Percentiles rank a stretch among this genome's conserved stretches.
These are phyloP conservation scores for Aspergillus fumigatus DNA, from an alignment of 2,329 filamentous ascomycete species.

Conservation along the genomic window DNA sequence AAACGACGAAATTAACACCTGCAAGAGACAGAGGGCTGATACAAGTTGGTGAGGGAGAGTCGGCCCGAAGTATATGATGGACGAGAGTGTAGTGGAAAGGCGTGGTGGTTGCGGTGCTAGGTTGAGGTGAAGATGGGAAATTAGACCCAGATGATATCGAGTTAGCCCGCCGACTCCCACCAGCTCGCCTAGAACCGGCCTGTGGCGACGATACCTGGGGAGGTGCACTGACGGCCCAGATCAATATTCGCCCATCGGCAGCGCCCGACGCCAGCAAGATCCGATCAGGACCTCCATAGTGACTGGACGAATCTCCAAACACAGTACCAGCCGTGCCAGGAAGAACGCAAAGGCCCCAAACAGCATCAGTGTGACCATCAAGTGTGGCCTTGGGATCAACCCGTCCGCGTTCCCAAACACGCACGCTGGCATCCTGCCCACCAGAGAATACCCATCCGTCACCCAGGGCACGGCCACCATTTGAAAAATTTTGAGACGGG, in stretches of 20 bases:
- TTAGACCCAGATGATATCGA: constrained; percentile 92
- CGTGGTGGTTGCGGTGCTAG: constrained; percentile 76
- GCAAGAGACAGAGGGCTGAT: constrained; percentile 81
- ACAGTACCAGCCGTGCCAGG: constrained; percentile 75
- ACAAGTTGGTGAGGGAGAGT: constrained; percentile 74
- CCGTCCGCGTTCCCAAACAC: constrained; percentile 91
- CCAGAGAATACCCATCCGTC: constrained; percentile 99
- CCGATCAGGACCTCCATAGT: constrained; percentile 76
- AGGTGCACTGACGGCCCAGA: constrained; percentile 91
- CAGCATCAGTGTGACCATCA: constrained; percentile 89
- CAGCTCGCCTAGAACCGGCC: constrained; percentile 64
- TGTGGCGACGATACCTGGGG: constrained; percentile 80
- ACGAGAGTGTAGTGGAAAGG: constrained; percentile 86
- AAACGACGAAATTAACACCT: constrained; percentile 87
- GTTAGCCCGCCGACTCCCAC: constrained; percentile 78
- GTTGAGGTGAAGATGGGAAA: constrained; percentile 85
- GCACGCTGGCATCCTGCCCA: constrained; percentile 85
- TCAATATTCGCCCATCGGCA: constrained; percentile 83
- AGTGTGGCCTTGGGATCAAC: constrained; percentile 94
- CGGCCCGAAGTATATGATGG: constrained; percentile 72
- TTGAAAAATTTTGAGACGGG: constrained; percentile 80
- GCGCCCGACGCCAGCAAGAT: constrained; percentile 87
- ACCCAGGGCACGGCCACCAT: constrained; percentile 78
- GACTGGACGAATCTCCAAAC: constrained; percentile 67
- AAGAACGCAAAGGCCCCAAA: constrained; percentile 92